A percentile compares a stretch with the other conserved stretches of the same genome.
Evolutionary conservation across 306 rosid genomes (phyloP).

Genomic region (Casuarina equisetifolia): DNA sequence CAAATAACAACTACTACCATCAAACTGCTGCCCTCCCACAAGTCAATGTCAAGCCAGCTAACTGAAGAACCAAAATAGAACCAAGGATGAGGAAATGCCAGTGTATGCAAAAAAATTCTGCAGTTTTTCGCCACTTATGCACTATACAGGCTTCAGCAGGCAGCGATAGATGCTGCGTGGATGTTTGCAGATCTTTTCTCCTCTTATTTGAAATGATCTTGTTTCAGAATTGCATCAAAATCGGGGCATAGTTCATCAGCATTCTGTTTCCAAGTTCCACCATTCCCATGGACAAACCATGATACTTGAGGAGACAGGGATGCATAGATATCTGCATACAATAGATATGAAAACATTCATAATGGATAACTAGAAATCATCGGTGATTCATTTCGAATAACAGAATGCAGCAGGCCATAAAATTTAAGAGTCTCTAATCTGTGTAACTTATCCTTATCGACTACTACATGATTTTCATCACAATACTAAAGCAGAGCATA

Average conservation of each 20-base stretch:
- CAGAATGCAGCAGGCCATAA: background rate
- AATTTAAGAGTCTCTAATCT: background rate
- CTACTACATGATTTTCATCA: background rate
- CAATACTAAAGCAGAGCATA: background rate
- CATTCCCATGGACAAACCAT: slow-evolving; percentile 37
- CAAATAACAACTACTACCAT: background rate
- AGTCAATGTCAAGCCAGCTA: background rate
- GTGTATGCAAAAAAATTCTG: background rate
- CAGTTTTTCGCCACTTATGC: background rate
- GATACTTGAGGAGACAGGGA: slow-evolving; percentile 43
- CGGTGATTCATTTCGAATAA: background rate
- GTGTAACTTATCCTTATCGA: background rate
- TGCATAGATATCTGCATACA: slow-evolving; percentile 9
- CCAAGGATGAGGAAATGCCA: background rate
- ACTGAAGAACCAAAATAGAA: background rate
- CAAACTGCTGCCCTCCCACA: background rate
- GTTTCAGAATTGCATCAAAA: slow-evolving; percentile 41
- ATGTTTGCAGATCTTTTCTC: background rate
- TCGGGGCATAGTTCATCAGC: slow-evolving; percentile 39
- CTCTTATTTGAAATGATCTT: slow-evolving; percentile 42
- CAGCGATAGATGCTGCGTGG: background rate
- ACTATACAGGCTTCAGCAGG: background rate
- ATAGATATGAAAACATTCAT: background rate
- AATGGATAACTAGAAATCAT: background rate
- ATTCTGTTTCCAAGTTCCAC: slow-evolving; percentile 40